Percentiles rank a stretch among this genome's conserved stretches.
Evolutionary conservation across 75 land plant genomes (phyloP).

Genomic region (Pseudotsuga menziesii): DNA sequence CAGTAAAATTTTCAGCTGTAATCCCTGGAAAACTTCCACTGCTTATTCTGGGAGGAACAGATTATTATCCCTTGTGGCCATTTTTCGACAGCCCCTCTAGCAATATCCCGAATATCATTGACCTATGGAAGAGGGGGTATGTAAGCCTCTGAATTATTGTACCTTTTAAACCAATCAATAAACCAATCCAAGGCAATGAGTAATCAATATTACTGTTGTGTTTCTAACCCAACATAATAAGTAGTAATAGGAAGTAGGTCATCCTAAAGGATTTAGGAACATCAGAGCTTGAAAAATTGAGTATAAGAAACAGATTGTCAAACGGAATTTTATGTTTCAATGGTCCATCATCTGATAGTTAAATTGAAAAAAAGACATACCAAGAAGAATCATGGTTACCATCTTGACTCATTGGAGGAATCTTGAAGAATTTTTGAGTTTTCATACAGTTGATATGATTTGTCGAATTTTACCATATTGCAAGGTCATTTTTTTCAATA

Average conservation of each 20-base stretch:
- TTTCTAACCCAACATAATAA: too few species aligned
- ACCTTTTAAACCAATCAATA: constrained; percentile 35
- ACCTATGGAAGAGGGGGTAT: constrained; percentile 76
- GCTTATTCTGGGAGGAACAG: constrained; percentile 43
- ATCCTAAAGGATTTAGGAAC: too few species aligned
- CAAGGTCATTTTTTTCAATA: constrained; percentile 41
- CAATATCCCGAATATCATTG: constrained; percentile 23
- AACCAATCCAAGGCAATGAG: too few species aligned
- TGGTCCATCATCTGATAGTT: not conserved
- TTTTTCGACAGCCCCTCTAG: constrained; percentile 39
- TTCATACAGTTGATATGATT: constrained; percentile 42
- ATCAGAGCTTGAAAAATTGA: not conserved
- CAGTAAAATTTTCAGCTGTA: constrained; percentile 26
- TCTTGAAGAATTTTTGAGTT: constrained; percentile 13
- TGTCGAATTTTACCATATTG: constrained; percentile 59
- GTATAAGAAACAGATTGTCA: not conserved
- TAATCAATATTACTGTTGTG: not conserved
- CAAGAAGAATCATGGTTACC: constrained; percentile 48
- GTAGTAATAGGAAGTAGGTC: too few species aligned
- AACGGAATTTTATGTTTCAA: not conserved
- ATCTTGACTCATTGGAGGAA: constrained; percentile 31
- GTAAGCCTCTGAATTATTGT: constrained; percentile 69
- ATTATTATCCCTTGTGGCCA: constrained; percentile 40
- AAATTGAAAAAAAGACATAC: constrained; percentile 15
- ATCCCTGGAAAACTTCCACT: constrained; percentile 50